A percentile compares a stretch with the other conserved stretches of the same genome.
Evolutionary conservation across 352 stramenopile genomes (phyloP).

Genomic region (Phytopythium delawarense): DNA sequence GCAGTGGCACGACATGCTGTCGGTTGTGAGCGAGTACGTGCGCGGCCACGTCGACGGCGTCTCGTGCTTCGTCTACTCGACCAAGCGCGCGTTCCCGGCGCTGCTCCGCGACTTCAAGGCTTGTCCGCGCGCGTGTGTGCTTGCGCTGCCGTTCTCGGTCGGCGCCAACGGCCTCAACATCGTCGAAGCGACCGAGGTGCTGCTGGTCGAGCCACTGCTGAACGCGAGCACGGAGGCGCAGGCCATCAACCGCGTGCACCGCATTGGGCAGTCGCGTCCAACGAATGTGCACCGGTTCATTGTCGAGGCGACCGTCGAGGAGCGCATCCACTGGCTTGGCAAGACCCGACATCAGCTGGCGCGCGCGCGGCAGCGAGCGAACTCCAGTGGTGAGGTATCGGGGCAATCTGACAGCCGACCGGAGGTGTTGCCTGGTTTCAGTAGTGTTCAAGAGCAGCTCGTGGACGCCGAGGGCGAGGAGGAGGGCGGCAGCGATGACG

Average conservation of each 20-base stretch:
- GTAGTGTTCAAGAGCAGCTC: not conserved
- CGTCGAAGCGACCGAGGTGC: slow-evolving; percentile 88
- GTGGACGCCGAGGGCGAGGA: slow-evolving; percentile 9
- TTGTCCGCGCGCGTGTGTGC: slow-evolving; percentile 43
- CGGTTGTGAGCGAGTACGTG: slow-evolving; percentile 20
- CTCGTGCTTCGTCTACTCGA: slow-evolving; percentile 65
- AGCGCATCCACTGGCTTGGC: slow-evolving; percentile 67
- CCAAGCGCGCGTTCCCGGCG: slow-evolving; percentile 44
- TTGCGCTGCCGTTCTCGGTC: slow-evolving; percentile 82
- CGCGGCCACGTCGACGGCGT: slow-evolving; percentile 28
- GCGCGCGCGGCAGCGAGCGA: not conserved
- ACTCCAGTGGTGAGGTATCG: not conserved
- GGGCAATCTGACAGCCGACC: not conserved
- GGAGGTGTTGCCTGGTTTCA: not conserved
- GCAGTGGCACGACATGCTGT: slow-evolving; percentile 89
- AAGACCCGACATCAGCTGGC: slow-evolving; percentile 8
- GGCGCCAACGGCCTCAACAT: slow-evolving; percentile 92
- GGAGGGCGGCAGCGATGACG: slow-evolving; percentile 12
- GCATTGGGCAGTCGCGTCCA: slow-evolving; percentile 81
- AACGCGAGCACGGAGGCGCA: slow-evolving; percentile 84
- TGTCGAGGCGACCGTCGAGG: slow-evolving; percentile 84
- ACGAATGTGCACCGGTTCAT: slow-evolving; percentile 90
- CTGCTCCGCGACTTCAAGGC: slow-evolving; percentile 53
- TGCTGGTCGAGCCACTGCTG: slow-evolving; percentile 90
- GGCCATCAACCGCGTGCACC: slow-evolving; percentile 89